Evolutionary conservation across 1,284 basidiomycete species (phyloP).

Genomic region (Grifola frondosa): DNA sequence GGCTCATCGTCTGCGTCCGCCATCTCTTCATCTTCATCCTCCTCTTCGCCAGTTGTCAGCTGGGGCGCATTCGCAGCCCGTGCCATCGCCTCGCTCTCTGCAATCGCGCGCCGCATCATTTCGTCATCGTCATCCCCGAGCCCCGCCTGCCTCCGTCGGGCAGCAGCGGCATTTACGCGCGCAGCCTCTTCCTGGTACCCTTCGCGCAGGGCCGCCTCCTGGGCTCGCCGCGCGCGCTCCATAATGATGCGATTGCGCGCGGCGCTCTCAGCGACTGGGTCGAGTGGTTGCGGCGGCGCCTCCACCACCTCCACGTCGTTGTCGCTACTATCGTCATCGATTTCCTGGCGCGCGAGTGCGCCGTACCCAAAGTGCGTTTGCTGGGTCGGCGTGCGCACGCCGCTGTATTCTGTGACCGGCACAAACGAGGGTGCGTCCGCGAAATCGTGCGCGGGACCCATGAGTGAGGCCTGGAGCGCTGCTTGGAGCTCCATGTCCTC

Average conservation of each 20-base stretch:
- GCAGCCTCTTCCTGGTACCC: conserved; percentile 48
- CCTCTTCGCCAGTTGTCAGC: conserved; percentile 16
- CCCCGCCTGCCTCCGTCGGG: conserved; percentile 21
- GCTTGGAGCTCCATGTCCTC: conserved; percentile 88
- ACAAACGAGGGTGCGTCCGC: not conserved
- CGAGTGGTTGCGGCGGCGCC: conserved; percentile 27
- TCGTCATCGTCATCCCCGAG: conserved; percentile 58
- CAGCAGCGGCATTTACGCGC: conserved; percentile 23
- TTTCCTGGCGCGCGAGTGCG: conserved; percentile 1
- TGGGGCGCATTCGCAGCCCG: conserved; percentile 26
- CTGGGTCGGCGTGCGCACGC: conserved; percentile 2
- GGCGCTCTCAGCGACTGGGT: conserved; percentile 67
- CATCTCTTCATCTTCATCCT: conserved; percentile 34
- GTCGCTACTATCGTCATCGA: conserved; percentile 20
- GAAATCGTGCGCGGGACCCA: conserved; percentile 20
- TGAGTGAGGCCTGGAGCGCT: conserved; percentile 77
- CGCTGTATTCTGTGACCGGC: not conserved
- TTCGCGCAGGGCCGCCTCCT: conserved; percentile 66
- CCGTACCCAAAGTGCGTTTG: conserved; percentile 1
- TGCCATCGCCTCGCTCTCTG: conserved; percentile 59
- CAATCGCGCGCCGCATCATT: conserved; percentile 61
- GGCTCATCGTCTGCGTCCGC: conserved; percentile 21
- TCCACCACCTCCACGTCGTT: conserved; percentile 5
- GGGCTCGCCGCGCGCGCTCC: conserved; percentile 65
- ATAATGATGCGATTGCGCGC: conserved; percentile 62